Percentiles rank a stretch among this genome's conserved stretches.
These are phyloP conservation scores for Gnaphalium uliginosum DNA, from an alignment of 129 eudicot species.

Conservation along the genomic window DNA sequence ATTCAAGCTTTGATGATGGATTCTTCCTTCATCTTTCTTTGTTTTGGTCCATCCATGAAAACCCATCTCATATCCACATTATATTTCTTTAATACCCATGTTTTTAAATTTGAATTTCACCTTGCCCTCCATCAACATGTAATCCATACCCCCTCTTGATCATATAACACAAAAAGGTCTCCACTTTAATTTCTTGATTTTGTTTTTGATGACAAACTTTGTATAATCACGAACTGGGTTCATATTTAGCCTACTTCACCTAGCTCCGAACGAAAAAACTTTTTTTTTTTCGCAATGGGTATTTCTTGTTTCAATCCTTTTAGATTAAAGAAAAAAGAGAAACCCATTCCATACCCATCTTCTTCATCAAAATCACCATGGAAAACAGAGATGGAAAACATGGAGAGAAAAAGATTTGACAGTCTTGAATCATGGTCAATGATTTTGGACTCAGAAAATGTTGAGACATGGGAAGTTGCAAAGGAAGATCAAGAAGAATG, in stretches of 20 bases:
- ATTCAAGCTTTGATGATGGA: conserved; percentile 34
- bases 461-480: conserved; percentile 85
- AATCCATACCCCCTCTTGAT: conserved; percentile 35
- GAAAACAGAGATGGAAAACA: conserved; percentile 56
- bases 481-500: conserved; percentile 91
- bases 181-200: conserved; percentile 16
- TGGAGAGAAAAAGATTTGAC: conserved; percentile 88
- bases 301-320: conserved; percentile 63
- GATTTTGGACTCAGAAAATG: conserved; percentile 91
- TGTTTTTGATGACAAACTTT: conserved; percentile 29
- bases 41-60: conserved; percentile 41
- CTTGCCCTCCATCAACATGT: conserved; percentile 1
- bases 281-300: conserved; percentile 43
- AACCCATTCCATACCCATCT: conserved; percentile 47
- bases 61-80: conserved; percentile 16
- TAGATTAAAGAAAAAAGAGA: conserved; percentile 53
- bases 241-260: conserved; percentile 10
- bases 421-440: conserved; percentile 98
- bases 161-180: conserved; percentile 5
- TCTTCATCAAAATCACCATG: conserved; percentile 56
- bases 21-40: conserved; percentile 28
- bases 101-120: conserved; percentile 47
- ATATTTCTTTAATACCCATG: conserved; percentile 44
- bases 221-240: conserved; percentile 14
- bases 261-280: background rate